phyloP scores from a whole-genome alignment of 352 stramenopile species.

The Blastocystis sp. region DNA sequence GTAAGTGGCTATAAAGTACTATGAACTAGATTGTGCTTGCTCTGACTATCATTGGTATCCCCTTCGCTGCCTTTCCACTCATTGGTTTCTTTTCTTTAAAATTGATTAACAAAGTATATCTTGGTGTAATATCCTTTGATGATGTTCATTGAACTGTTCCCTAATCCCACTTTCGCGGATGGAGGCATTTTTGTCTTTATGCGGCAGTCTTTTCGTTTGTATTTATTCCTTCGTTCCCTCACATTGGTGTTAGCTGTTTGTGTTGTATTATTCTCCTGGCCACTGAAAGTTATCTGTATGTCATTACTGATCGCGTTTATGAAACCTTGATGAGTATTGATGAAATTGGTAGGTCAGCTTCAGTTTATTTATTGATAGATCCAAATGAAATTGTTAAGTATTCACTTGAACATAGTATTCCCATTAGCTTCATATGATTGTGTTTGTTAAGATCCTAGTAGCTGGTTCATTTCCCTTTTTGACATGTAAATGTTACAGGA shows the following conservation, averaged over 20 bases:
- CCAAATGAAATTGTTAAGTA: background rate
- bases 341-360: background rate
- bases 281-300: background rate
- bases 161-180: constrained; percentile 12
- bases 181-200: constrained; percentile 32
- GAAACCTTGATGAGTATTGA: background rate
- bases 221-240: constrained; percentile 33
- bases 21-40: background rate
- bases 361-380: background rate
- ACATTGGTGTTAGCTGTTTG: background rate
- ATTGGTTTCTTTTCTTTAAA: background rate
- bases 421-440: too few species aligned
- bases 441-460: too few species aligned
- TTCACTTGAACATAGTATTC: background rate
- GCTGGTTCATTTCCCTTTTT: too few species aligned
- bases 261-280: background rate
- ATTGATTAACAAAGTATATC: background rate
- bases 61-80: background rate
- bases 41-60: background rate
- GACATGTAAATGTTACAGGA: too few species aligned
- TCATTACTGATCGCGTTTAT: constrained; percentile 6
- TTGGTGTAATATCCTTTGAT: constrained; percentile 13
- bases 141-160: background rate
- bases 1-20: background rate
- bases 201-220: background rate